These are phyloP conservation scores for Aspergillus haitiensis DNA, from an alignment of 495 filamentous ascomycete genomes.

Conservation along the genomic window DNA sequence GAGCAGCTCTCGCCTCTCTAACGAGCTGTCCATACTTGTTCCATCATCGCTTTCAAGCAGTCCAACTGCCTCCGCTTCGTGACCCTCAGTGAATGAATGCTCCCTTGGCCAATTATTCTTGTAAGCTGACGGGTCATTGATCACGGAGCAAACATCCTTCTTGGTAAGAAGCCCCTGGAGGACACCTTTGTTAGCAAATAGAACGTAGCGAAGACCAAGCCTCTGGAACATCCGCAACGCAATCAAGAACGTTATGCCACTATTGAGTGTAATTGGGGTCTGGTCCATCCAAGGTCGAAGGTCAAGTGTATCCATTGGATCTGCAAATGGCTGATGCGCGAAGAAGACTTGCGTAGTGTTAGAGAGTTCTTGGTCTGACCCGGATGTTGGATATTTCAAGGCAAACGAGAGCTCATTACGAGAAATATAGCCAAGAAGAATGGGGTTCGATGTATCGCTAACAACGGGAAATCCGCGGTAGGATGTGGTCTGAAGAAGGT, in stretches of 20 bases:
- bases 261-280: constrained; percentile 87
- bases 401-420: constrained; percentile 85
- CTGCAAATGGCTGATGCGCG: constrained; percentile 75
- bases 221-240: constrained; percentile 91
- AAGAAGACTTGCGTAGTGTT: constrained; percentile 81
- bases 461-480: constrained; percentile 95
- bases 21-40: constrained; percentile 40
- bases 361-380: constrained; percentile 55
- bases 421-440: constrained; percentile 90
- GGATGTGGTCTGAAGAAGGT: constrained; percentile 66
- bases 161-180: constrained; percentile 89
- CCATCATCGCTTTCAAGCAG: constrained; percentile 48
- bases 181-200: constrained; percentile 79
- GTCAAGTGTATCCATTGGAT: constrained; percentile 77
- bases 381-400: constrained; percentile 51
- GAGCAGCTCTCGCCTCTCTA: constrained; percentile 40
- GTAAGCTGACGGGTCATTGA: constrained; percentile 74
- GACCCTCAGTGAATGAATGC: constrained; percentile 37
- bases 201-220: constrained; percentile 83
- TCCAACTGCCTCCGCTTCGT: constrained; percentile 51
- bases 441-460: constrained; percentile 62
- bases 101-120: constrained; percentile 38
- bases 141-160: constrained; percentile 95
- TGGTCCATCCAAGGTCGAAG: constrained; percentile 97
- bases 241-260: constrained; percentile 70